Percentiles rank a stretch among this genome's conserved stretches.
These are phyloP conservation scores for Ceratocystis huliohia DNA, from an alignment of 2,329 filamentous ascomycete species.

Conservation along the genomic window DNA sequence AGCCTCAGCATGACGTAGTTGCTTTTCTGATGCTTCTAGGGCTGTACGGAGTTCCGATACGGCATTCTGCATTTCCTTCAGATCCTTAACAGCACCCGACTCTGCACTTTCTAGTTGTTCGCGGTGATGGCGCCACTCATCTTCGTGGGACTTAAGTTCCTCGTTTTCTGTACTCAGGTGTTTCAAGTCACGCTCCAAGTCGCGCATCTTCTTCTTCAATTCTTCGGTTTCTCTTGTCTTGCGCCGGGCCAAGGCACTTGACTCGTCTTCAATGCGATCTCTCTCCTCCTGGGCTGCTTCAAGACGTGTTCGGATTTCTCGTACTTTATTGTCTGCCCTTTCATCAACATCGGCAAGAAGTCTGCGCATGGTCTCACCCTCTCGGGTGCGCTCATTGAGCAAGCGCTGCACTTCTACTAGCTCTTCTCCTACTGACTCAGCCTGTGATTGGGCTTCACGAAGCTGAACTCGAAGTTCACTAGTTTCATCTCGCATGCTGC, in stretches of 20 bases:
- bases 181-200: conserved; percentile 66
- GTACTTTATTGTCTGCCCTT: conserved; percentile 64
- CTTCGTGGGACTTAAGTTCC: conserved; percentile 60
- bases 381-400: conserved; percentile 74
- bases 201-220: conserved; percentile 61
- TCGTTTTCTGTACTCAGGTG: conserved; percentile 61
- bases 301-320: conserved; percentile 79
- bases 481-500: conserved; percentile 86
- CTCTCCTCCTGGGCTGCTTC: conserved; percentile 88
- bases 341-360: conserved; percentile 77
- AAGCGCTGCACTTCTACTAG: conserved; percentile 76
- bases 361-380: conserved; percentile 88
- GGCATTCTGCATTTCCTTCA: conserved; percentile 60
- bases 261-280: conserved; percentile 84
- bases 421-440: conserved; percentile 84
- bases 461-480: conserved; percentile 81
- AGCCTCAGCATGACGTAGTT: conserved; percentile 70
- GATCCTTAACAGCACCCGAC: conserved; percentile 57
- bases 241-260: conserved; percentile 61
- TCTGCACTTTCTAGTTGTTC: conserved; percentile 64
- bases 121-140: conserved; percentile 58
- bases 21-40: conserved; percentile 75
- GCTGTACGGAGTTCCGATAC: conserved; percentile 67
- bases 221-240: conserved; percentile 78
- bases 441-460: conserved; percentile 72